phyloP scores from a whole-genome alignment of 1,139 yeast genomes.

The Scheffersomyces stambukii region DNA sequence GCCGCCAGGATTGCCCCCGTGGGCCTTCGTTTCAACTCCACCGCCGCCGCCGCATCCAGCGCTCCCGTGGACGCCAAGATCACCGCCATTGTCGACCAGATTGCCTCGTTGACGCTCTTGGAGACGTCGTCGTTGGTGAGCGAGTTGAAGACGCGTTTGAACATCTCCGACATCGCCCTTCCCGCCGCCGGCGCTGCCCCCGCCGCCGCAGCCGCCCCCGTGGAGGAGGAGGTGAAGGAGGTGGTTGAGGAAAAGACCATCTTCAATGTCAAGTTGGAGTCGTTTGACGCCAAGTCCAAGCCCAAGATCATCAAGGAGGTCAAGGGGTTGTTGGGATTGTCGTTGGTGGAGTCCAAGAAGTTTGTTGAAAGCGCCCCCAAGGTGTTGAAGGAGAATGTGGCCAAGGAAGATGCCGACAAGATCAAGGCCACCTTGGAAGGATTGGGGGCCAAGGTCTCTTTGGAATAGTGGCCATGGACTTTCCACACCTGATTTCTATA shows the following conservation, averaged over 20 bases:
- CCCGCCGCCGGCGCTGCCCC: conserved; percentile 71
- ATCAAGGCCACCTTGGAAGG: conserved; percentile 91
- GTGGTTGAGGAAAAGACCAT: conserved; percentile 91
- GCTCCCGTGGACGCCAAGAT: conserved; percentile 84
- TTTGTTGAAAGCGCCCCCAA: conserved; percentile 98
- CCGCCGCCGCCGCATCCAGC: conserved; percentile 35
- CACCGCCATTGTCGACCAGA: conserved; percentile 80
- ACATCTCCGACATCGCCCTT: conserved; percentile 89
- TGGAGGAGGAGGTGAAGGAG: conserved; percentile 72
- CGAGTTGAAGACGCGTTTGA: conserved; percentile 80
- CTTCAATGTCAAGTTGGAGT: conserved; percentile 85
- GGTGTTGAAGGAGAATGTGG: conserved; percentile 77
- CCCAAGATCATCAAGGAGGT: conserved; percentile 98
- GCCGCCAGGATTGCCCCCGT: conserved; percentile 20
- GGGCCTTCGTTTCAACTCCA: conserved; percentile 51
- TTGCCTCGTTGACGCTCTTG: conserved; percentile 79
- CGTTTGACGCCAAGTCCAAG: conserved; percentile 91
- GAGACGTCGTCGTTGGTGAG: conserved; percentile 84
- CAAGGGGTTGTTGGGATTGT: conserved; percentile 83
- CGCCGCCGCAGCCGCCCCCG: conserved; percentile 70
- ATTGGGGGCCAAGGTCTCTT: conserved; percentile 85
- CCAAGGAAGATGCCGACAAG: conserved; percentile 88
- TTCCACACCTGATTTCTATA: conserved; percentile 7
- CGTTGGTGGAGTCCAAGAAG: conserved; percentile 95
- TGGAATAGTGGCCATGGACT: conserved; percentile 83